These are phyloP conservation scores for Aspergillus proliferans DNA, from an alignment of 2,329 filamentous ascomycete genomes.

Conservation along the genomic window DNA sequence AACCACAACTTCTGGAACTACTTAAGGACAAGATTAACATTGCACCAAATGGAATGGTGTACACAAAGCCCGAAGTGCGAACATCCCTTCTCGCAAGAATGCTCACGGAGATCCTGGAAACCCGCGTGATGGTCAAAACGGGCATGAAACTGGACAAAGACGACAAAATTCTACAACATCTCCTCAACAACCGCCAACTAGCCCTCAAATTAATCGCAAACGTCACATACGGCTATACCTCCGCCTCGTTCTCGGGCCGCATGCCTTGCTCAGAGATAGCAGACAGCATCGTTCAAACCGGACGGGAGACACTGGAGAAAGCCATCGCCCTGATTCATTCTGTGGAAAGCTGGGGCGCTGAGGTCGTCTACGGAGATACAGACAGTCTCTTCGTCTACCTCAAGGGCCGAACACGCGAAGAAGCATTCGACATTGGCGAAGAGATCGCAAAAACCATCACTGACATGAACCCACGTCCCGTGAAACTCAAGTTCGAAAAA, in stretches of 20 bases:
- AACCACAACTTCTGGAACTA: conserved; percentile 67
- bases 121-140: conserved; percentile 93
- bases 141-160: conserved; percentile 93
- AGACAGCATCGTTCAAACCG: conserved; percentile 95
- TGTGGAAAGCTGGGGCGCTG: conserved; percentile 78
- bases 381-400: conserved; percentile 90
- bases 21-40: conserved; percentile 85
- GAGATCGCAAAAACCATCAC: conserved; percentile 88
- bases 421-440: conserved; percentile 87
- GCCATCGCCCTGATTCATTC: conserved; percentile 91
- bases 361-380: conserved; percentile 97
- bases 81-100: conserved; percentile 93
- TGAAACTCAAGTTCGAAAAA: conserved; percentile 98
- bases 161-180: conserved; percentile 74
- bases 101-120: conserved; percentile 92
- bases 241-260: conserved; percentile 88
- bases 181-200: conserved; percentile 88
- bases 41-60: conserved; percentile 95
- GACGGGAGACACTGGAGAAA: conserved; percentile 86
- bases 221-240: conserved; percentile 96
- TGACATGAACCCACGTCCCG: conserved; percentile 77
- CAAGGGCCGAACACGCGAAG: conserved; percentile 74
- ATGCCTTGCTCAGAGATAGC: conserved; percentile 99
- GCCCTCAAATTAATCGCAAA: conserved; percentile 97
- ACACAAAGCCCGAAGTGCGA: conserved; percentile 74